Base-by-base conservation (phyloP, 2,329 filamentous ascomycete species). In the Thermoascus crustaceus region DNA sequence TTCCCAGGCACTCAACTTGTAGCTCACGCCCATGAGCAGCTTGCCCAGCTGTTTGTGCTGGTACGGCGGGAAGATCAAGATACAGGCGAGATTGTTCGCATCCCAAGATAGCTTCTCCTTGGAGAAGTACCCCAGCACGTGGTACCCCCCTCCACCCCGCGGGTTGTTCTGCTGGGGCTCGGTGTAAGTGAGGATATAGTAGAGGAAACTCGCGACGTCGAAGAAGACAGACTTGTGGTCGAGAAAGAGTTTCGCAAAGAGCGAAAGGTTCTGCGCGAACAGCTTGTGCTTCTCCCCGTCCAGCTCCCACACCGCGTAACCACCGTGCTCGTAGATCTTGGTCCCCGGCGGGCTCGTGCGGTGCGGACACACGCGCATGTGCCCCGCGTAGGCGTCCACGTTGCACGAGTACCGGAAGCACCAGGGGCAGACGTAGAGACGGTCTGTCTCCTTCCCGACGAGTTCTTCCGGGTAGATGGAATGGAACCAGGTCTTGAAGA, bases 71-170 rank as follows among this genome's bases (percentile, higher is more conserved):
- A 96, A 96, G 10, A 96, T 76, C 5, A 96, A 71, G 48, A 98
- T 98, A 57, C 91, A 98, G 1, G 91, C 91, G 4, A 98, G 73
- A 47, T 96, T 98, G 61, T 98, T 96, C 53, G 89, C 88, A 53
- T 98, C 91, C 89, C 91, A 98, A 3, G 86, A 94, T 71, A 95
- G 83, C 60, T 96, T 96, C 61, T 98, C 91, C 58, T 98, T 96
- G 44, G 85, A 93, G 67, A 96, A 98, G 72, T 96, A 96, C n/a
- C 91, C 91, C 1, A 89, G 76, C 19, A 95, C 80, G 53, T 81
- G 77, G 48, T 61, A 53, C 39, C 54, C 47, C 32, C 57, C 39
- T 31, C 57, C 46, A 52, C 67, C 54, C 3, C 52, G 32, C 0
- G 70, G 71, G 48, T 75, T n/a, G n/a, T n/a, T n/a, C n/a, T n/a